Evolutionary conservation across 2,329 filamentous ascomycete species (phyloP), one percentile per base, ranked within the genome.

Genomic region (Whalleya microplaca): DNA sequence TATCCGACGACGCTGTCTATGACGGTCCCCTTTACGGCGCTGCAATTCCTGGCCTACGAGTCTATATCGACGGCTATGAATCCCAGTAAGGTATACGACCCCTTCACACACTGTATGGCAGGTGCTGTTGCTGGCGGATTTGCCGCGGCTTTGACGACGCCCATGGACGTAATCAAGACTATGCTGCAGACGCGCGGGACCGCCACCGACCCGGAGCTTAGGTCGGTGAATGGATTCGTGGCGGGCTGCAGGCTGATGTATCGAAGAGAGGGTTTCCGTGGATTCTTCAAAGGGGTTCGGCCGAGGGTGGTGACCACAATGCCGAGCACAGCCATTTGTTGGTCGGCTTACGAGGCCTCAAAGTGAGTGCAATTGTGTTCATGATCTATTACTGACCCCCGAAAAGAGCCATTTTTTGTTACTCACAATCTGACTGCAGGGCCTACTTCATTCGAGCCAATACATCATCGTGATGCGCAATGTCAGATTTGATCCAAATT

Each of bases 271-370:
- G 95, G 95, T 37, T 82, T 90, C 68, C 81, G 80, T 54, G 95
- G 95, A 2, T 99, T 98, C 76, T 93, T 97, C 78, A 93, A 96
- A 72, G 95, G 95, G 43, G 85, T 97, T 71, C 88, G 90, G 67
- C 95, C 95, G 45, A 84, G 95, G 69, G 89, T 99, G 46, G 87
- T 99, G 61, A 97, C 93, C 10, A 96, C 95, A 1, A 98, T 98
- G 90, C 95, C 95, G 19, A 97, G 93, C 77, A 99, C 95, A 32
- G 95, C 95, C n/a, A 99, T 99, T 71, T 99, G 95, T 82, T 99
- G 95, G 95, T 95, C 85, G 41, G 85, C 85, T 27, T 88, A 88
- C 66, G 85, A 88, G 68, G 85, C 85, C 61, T 88, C 84, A 66
- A 88, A 88, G 85, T 87, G 75, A 69, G 84, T 77, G 19, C 48